Base-by-base conservation (phyloP, 768 basidiomycete species). In the Baorangia bicolor region DNA sequence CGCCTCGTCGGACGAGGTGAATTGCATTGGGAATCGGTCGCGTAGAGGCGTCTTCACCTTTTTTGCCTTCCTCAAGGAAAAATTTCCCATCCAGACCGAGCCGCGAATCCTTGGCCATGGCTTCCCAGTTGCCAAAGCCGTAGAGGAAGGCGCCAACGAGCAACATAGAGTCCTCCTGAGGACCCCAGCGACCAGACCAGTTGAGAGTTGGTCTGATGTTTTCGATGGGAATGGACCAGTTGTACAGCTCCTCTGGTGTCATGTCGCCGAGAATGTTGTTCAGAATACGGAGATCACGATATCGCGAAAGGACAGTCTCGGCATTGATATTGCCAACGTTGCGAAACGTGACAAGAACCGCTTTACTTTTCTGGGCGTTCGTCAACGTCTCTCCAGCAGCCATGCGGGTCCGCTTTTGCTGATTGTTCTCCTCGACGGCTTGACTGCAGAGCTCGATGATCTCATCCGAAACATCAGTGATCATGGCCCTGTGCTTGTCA, bases 11-110 rank as follows among this genome's bases (percentile, higher is more conserved):
- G 39, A 98, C 96, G 45, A 99, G 88, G 73, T 99, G 97, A 58
- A 99, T 98, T 30, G 97, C 93, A 65, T 95, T 97, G 34, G 97
- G 97, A 63, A 96, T 96, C 10, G 92, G 92, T 66, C 92, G 84
- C 61, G 82, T 90, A 16, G 90, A 80, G 37, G 86, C 74, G 64
- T 94, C 90, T 75, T 93, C 90, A 31, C 86, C 88, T 73, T 97
- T 96, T 78, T 98, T 98, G 64, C 90, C 92, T 71, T 98, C 95
- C 69, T 98, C 97, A 49, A 99, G 80, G 85, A 98, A 98, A 77
- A 99, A 96, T 69, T 98, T 98, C 71, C 89, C 93, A 2, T 85
- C 82, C 14, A 99, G 79, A 2, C 86, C 85, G 13, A 99, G 85
- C 56, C 83, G 83, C 13, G 83, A 71, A 69, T 99, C 97, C 74